Conservation (phyloP, 1,284 basidiomycete genomes). For the Boletus hoseneyae region DNA sequence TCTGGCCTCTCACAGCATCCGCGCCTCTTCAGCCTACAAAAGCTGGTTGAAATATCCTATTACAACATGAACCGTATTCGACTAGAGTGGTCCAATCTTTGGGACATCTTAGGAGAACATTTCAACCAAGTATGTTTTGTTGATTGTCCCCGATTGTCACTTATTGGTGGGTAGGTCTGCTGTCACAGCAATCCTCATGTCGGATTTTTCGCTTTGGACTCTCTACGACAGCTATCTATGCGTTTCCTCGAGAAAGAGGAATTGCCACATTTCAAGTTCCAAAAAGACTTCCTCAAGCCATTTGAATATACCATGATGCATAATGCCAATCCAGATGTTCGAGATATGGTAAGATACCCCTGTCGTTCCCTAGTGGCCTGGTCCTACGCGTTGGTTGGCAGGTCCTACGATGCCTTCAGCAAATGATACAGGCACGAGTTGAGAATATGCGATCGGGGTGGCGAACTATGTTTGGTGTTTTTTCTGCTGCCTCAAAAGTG, state of each 20-base stretch:
- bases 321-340: constrained; percentile 91
- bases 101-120: constrained; percentile 98
- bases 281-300: constrained; percentile 98
- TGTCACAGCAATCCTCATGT: constrained; percentile 98
- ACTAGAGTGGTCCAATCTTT: constrained; percentile 97
- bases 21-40: constrained; percentile 95
- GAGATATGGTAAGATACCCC: constrained; percentile 80
- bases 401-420: constrained; percentile 96
- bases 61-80: constrained; percentile 99
- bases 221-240: constrained; percentile 97
- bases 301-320: constrained; percentile 99
- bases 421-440: constrained; percentile 96
- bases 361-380: constrained; percentile 13
- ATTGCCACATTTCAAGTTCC: constrained; percentile 97
- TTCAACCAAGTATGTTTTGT: constrained; percentile 82
- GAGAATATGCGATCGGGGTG: constrained; percentile 98
- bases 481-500: constrained; percentile 95
- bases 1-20: constrained; percentile 93
- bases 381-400: constrained; percentile 30
- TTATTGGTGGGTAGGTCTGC: constrained; percentile 66
- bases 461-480: constrained; percentile 99
- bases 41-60: constrained; percentile 98
- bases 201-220: constrained; percentile 95
- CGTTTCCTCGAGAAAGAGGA: constrained; percentile 99
- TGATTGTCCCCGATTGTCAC: not conserved